A percentile compares a stretch with the other conserved stretches of the same genome.
Evolutionary conservation across 73 alveolate genomes (phyloP).

Genomic region (Paramecium sexaurelia): DNA sequence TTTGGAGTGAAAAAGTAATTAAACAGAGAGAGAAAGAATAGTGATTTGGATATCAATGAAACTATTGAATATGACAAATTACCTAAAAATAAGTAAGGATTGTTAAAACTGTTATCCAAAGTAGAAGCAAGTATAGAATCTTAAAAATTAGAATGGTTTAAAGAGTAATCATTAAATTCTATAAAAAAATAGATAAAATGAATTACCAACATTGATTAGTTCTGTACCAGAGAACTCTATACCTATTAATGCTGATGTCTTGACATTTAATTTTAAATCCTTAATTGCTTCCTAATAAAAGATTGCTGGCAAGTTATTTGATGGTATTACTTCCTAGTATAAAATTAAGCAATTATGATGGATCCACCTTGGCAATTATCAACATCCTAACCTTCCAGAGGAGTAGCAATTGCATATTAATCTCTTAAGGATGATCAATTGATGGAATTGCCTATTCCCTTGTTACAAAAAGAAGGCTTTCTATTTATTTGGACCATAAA

Average conservation of each 20-base stretch:
- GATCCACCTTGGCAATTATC: slow-evolving; percentile 94
- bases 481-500: slow-evolving; percentile 86
- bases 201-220: not conserved
- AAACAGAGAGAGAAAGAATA: not conserved
- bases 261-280: slow-evolving; percentile 36
- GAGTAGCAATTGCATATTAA: slow-evolving; percentile 83
- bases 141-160: slow-evolving; percentile 43
- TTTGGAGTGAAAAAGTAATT: slow-evolving; percentile 24
- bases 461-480: slow-evolving; percentile 76
- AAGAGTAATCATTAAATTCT: slow-evolving; percentile 23
- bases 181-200: slow-evolving; percentile 13
- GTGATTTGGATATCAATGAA: slow-evolving; percentile 47
- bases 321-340: slow-evolving; percentile 22
- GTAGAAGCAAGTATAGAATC: slow-evolving; percentile 30
- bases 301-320: slow-evolving; percentile 80
- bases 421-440: slow-evolving; percentile 76
- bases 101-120: not conserved
- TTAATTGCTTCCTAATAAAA: not conserved
- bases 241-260: slow-evolving; percentile 69
- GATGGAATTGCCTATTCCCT: slow-evolving; percentile 66
- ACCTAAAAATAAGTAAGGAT: slow-evolving; percentile 37
- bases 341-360: slow-evolving; percentile 76
- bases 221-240: slow-evolving; percentile 62
- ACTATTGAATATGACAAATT: slow-evolving; percentile 55
- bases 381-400: slow-evolving; percentile 81